Conservation (phyloP, 2,329 filamentous ascomycete genomes). For the Pseudophaeomoniella oleicola region DNA sequence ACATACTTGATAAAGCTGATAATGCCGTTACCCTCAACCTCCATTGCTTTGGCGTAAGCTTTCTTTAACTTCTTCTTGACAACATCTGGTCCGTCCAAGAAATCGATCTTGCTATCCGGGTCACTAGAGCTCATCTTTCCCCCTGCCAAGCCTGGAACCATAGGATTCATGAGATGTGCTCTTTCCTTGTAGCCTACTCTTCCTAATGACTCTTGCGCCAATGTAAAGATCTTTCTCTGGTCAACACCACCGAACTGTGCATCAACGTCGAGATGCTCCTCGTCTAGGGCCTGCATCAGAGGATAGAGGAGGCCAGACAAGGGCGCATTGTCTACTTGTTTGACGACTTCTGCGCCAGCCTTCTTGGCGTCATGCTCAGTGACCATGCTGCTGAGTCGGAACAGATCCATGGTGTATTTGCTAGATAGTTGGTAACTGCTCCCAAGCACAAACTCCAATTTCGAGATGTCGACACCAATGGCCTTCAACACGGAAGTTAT, state of each 20-base stretch:
- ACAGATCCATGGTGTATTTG: constrained; percentile 79
- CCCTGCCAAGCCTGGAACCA: constrained; percentile 73
- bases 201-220: constrained; percentile 72
- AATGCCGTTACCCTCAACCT: constrained; percentile 73
- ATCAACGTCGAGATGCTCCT: constrained; percentile 77
- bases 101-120: constrained; percentile 73
- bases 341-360: constrained; percentile 86
- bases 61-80: constrained; percentile 78
- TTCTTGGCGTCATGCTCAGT: constrained; percentile 74
- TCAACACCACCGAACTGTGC: constrained; percentile 76
- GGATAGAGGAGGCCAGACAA: constrained; percentile 68
- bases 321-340: constrained; percentile 67
- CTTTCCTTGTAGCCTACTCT: constrained; percentile 71
- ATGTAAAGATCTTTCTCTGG: constrained; percentile 77
- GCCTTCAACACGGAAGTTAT: constrained; percentile 64
- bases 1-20: constrained; percentile 79
- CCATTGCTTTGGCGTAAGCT: constrained; percentile 60
- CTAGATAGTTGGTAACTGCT: constrained; percentile 58
- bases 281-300: constrained; percentile 79
- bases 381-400: constrained; percentile 55
- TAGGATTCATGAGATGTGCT: constrained; percentile 66
- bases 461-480: constrained; percentile 63
- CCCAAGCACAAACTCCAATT: constrained; percentile 71
- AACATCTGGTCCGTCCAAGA: constrained; percentile 63
- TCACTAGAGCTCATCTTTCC: constrained; percentile 79